phyloP scores from a whole-genome alignment of 257 asterid genomes.

The Plectranthus barbatus region DNA sequence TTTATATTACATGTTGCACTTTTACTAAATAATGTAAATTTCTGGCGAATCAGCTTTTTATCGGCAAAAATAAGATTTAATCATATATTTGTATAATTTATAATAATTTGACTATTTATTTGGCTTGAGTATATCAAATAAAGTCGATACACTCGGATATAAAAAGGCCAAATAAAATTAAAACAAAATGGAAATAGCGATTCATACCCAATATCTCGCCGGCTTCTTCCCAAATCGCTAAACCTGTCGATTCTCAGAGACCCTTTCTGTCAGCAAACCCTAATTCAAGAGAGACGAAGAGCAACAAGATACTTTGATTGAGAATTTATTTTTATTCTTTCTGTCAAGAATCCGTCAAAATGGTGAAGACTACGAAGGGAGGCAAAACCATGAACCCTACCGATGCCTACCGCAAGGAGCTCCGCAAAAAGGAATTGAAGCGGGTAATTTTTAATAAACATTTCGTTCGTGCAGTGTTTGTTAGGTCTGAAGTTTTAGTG shows the following conservation, averaged over 20 bases:
- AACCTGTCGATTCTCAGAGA: conserved; percentile 5
- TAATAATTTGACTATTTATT: too few relatives aligned
- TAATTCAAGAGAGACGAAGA: conserved; percentile 6
- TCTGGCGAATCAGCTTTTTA: too few relatives aligned
- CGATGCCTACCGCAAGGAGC: conserved; percentile 92
- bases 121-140: too few relatives aligned
- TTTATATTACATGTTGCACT: too few relatives aligned
- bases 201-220: background rate
- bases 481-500: background rate
- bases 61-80: too few relatives aligned
- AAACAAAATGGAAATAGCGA: too few relatives aligned
- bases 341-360: conserved; percentile 18
- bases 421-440: conserved; percentile 82
- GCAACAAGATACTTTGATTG: background rate
- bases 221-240: conserved; percentile 5
- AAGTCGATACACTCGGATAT: too few relatives aligned
- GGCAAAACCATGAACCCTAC: conserved; percentile 99
- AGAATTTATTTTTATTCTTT: background rate
- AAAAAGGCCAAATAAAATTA: too few relatives aligned
- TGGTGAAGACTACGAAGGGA: conserved; percentile 96
- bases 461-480: background rate
- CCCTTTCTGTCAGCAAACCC: background rate
- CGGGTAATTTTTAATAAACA: conserved; percentile 41
- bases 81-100: too few relatives aligned
- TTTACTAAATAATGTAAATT: too few relatives aligned